phyloP scores from a whole-genome alignment of 2,329 filamentous ascomycete species.

The Ophiostoma australiae region DNA sequence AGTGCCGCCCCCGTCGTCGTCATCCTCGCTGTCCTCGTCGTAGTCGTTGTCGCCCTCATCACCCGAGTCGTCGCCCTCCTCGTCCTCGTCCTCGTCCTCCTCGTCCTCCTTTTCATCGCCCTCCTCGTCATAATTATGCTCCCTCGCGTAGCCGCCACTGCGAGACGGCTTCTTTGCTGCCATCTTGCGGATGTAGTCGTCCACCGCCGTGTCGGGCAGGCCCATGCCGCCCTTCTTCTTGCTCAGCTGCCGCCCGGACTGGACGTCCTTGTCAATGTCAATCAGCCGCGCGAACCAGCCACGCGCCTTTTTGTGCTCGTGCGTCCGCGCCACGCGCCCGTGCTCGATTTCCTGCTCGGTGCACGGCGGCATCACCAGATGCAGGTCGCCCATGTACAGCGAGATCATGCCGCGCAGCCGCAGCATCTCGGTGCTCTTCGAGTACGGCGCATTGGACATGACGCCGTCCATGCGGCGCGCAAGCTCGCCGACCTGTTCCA shows the following conservation, averaged over 20 bases:
- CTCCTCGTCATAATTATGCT: background rate
- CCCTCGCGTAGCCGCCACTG: background rate
- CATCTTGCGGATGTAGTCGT: conserved; percentile 21
- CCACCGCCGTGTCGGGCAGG: conserved; percentile 21
- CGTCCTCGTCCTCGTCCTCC: conserved; percentile 8
- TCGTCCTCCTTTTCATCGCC: background rate
- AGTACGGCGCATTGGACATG: conserved; percentile 65
- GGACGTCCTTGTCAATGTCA: conserved; percentile 28
- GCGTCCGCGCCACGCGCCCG: conserved; percentile 35
- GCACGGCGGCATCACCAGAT: conserved; percentile 38
- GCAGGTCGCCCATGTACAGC: conserved; percentile 69
- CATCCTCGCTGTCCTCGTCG: conserved; percentile 30
- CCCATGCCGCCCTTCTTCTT: conserved; percentile 17
- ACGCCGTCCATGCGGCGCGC: conserved; percentile 65
- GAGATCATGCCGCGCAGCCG: conserved; percentile 68
- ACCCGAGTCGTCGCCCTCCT: conserved; percentile 32
- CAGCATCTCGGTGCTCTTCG: conserved; percentile 61
- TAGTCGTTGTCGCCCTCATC: conserved; percentile 24
- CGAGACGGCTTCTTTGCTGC: background rate
- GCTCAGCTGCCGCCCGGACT: conserved; percentile 16
- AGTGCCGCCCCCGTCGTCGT: conserved; percentile 30
- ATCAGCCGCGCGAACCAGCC: conserved; percentile 38
- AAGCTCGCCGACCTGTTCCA: conserved; percentile 57
- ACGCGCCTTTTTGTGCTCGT: conserved; percentile 38
- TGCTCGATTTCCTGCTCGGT: conserved; percentile 31